Percentiles rank a stretch among this genome's conserved stretches.
Conservation (phyloP, 208 protist species). For the Trypanosomatidae sp. region DNA sequence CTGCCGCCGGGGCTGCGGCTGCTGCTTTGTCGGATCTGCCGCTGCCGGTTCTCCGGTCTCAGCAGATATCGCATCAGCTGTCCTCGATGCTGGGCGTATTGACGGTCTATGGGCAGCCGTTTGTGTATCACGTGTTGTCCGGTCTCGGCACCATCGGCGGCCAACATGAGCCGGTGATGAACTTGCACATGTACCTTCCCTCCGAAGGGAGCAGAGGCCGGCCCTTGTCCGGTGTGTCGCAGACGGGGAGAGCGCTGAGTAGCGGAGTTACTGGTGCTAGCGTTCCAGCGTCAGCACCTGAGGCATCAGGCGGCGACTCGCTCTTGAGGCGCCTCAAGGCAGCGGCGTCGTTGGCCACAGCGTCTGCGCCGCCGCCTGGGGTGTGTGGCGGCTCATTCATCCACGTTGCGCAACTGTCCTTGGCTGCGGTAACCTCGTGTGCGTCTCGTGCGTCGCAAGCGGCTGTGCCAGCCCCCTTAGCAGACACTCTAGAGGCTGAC, state of each 20-base stretch:
- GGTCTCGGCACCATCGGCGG: not conserved
- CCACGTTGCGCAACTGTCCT: slow-evolving; percentile 11
- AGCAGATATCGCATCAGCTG: not conserved
- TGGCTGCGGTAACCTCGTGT: slow-evolving; percentile 11
- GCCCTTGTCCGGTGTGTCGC: not conserved
- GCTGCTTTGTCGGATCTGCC: not conserved
- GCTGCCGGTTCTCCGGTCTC: not conserved
- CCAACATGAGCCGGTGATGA: not conserved
- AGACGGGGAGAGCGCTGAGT: not conserved
- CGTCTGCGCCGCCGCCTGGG: slow-evolving; percentile 10
- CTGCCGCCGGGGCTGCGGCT: not conserved
- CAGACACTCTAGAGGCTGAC: not conserved
- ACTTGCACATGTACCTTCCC: slow-evolving; percentile 5
- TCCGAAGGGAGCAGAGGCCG: not conserved
- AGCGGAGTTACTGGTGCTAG: not conserved
- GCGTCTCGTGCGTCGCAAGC: not conserved
- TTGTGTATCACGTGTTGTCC: slow-evolving; percentile 35
- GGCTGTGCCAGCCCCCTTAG: not conserved
- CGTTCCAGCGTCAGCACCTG: not conserved
- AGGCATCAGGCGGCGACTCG: not conserved
- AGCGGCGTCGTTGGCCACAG: slow-evolving; percentile 17
- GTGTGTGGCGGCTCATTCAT: slow-evolving; percentile 11
- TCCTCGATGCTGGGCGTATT: slow-evolving; percentile 34
- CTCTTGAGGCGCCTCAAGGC: slow-evolving; percentile 31
- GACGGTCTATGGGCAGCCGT: slow-evolving; percentile 41